Conservation (phyloP, 139 green algal species). For the Gonium pectorale region DNA sequence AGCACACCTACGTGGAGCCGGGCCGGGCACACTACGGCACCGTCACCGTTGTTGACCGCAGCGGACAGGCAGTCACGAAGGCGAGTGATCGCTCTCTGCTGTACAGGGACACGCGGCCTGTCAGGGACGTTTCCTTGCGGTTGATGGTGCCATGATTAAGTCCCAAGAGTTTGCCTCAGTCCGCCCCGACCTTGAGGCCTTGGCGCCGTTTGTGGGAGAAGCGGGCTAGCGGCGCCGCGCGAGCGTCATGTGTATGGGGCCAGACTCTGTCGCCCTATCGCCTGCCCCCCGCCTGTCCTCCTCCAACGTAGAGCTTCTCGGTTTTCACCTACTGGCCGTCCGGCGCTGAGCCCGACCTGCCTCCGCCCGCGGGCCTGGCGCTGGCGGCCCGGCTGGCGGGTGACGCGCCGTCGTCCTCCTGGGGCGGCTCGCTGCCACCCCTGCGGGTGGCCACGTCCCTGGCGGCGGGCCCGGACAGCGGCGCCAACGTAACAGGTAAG, state of each 20-base stretch:
- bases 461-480: neutral
- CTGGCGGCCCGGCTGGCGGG: neutral
- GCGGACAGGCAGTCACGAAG: neutral
- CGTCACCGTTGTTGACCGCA: constrained; percentile 3
- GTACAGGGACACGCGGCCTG: too few species aligned
- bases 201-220: too few species aligned
- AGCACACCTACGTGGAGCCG: constrained; percentile 21
- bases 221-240: too few species aligned
- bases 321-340: constrained; percentile 11
- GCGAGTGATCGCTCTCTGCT: neutral
- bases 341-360: neutral
- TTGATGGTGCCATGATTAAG: too few species aligned
- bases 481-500: neutral
- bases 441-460: neutral
- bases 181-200: too few species aligned
- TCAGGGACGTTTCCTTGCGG: too few species aligned
- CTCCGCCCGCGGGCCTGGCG: neutral
- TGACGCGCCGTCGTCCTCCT: neutral
- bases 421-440: constrained; percentile 9
- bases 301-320: constrained; percentile 5
- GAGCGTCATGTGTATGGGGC: too few species aligned
- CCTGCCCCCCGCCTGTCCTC: neutral
- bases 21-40: constrained; percentile 4
- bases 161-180: too few species aligned
- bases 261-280: too few species aligned